phyloP scores from a whole-genome alignment of 164 flowering plant genomes.

The Piper longum region DNA sequence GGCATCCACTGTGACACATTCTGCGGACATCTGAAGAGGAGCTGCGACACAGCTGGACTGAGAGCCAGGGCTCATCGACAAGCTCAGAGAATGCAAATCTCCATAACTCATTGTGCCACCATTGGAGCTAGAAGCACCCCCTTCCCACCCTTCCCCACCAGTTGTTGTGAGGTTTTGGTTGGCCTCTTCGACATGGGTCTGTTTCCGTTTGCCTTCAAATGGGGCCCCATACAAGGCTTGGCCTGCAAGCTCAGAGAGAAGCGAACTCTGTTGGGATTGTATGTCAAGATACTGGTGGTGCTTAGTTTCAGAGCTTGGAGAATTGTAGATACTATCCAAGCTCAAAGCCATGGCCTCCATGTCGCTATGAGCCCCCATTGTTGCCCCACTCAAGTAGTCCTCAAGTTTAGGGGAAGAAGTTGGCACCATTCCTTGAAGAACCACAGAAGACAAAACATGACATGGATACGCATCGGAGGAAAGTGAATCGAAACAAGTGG shows the following conservation, averaged over 20 bases:
- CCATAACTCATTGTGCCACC: constrained; percentile 29
- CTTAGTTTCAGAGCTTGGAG: constrained; percentile 26
- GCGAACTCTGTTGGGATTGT: constrained; percentile 22
- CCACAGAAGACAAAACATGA: neutral
- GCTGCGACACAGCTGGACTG: constrained; percentile 58
- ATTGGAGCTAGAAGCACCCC: constrained; percentile 19
- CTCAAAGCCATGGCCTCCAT: constrained; percentile 57
- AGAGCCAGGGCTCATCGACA: constrained; percentile 88
- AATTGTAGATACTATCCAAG: constrained; percentile 57
- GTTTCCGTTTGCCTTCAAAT: constrained; percentile 18
- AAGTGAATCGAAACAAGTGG: neutral
- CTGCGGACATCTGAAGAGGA: constrained; percentile 26
- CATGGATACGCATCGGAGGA: neutral
- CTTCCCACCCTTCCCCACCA: constrained; percentile 34
- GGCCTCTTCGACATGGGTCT: constrained; percentile 19
- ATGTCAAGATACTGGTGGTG: constrained; percentile 23
- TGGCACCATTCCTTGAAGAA: constrained; percentile 39
- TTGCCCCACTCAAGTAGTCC: constrained; percentile 64
- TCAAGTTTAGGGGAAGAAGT: constrained; percentile 62
- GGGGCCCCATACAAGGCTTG: constrained; percentile 28
- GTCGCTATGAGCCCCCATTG: constrained; percentile 33
- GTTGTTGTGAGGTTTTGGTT: constrained; percentile 21
- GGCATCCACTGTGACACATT: constrained; percentile 25
- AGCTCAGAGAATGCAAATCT: constrained; percentile 58
- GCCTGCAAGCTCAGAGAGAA: constrained; percentile 19